Evolutionary conservation across 306 rosid species (phyloP).

Genomic region (Acacia acuminata): DNA sequence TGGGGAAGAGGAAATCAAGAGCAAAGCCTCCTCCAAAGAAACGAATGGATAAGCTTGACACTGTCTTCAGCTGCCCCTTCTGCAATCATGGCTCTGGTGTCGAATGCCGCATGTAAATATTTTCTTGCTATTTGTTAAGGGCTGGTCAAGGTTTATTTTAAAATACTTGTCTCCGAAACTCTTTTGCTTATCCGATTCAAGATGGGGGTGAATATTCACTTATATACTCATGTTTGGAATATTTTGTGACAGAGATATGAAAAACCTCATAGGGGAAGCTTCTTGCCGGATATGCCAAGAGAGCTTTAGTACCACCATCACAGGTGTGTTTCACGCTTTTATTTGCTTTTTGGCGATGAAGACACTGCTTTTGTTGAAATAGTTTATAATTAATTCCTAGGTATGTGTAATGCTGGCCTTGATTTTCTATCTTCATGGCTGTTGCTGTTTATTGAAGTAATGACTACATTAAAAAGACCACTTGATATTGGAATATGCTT

Average conservation of each 20-base stretch:
- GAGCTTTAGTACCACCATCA: constrained; percentile 86
- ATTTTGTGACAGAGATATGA: constrained; percentile 77
- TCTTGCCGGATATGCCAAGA: constrained; percentile 89
- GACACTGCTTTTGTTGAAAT: neutral
- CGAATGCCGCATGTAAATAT: constrained; percentile 87
- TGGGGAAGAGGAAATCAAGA: constrained; percentile 95
- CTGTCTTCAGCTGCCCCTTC: constrained; percentile 96
- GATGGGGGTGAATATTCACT: neutral
- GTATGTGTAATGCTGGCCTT: neutral
- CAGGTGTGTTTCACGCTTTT: constrained; percentile 49
- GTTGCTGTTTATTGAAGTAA: neutral
- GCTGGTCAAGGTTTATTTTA: neutral
- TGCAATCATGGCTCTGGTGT: constrained; percentile 94
- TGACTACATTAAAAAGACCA: neutral
- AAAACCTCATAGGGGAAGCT: constrained; percentile 94
- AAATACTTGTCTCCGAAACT: neutral
- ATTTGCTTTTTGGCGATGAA: neutral
- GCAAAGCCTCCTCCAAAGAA: constrained; percentile 95
- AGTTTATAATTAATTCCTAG: neutral
- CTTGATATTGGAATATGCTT: neutral
- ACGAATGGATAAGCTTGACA: constrained; percentile 95
- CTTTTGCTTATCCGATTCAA: neutral
- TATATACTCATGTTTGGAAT: constrained; percentile 4
- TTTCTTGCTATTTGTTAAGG: neutral
- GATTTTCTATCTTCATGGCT: constrained; percentile 1